Conservation (phyloP, 1,139 yeast species). For the Schizosaccharomyces versatilis region DNA sequence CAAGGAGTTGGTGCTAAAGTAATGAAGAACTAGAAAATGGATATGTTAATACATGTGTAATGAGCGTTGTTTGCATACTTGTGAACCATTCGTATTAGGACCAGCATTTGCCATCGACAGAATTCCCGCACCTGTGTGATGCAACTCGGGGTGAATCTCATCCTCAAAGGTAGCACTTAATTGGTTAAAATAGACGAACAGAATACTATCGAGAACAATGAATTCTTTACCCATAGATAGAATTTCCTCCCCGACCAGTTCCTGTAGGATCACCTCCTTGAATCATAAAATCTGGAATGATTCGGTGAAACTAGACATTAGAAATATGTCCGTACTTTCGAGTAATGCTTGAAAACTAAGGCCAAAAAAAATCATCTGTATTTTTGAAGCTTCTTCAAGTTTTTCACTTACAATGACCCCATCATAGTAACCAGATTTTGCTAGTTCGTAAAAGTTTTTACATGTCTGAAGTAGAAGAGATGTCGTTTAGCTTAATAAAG, state of each 20-base stretch:
- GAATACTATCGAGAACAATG: not conserved
- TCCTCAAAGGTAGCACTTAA: slow-evolving; percentile 18
- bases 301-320: slow-evolving; percentile 21
- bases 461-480: slow-evolving; percentile 13
- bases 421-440: slow-evolving; percentile 17
- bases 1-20: slow-evolving; percentile 28
- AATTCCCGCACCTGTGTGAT: slow-evolving; percentile 32
- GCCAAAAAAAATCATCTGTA: not conserved
- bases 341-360: not conserved
- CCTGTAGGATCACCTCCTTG: slow-evolving; percentile 24
- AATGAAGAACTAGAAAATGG: slow-evolving; percentile 26
- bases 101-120: slow-evolving; percentile 27
- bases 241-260: slow-evolving; percentile 19
- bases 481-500: not conserved
- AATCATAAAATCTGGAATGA: slow-evolving; percentile 22
- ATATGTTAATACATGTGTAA: not conserved
- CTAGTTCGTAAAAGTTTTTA: slow-evolving; percentile 16
- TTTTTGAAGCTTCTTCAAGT: not conserved
- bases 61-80: slow-evolving; percentile 7
- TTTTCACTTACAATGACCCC: slow-evolving; percentile 11
- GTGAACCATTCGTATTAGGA: slow-evolving; percentile 22
- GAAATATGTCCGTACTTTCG: not conserved
- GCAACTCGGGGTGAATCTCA: slow-evolving; percentile 31
- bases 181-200: not conserved
- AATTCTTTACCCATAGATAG: slow-evolving; percentile 14